These are phyloP conservation scores for Purshia tridentata DNA, from an alignment of 306 rosid species.

Conservation along the genomic window DNA sequence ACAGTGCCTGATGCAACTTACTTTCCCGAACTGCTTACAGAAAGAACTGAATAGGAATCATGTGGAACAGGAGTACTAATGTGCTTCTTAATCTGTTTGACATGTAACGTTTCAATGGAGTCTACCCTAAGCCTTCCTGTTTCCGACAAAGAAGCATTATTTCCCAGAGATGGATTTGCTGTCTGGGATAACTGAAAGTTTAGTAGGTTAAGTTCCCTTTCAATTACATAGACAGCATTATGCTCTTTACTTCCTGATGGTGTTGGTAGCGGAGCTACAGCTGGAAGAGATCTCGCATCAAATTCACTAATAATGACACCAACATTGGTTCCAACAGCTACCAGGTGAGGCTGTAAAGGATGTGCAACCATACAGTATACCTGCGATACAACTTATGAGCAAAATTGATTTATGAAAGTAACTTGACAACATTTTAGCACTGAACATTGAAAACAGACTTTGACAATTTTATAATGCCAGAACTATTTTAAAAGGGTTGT, in stretches of 20 bases:
- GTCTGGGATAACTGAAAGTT: slow-evolving; percentile 89
- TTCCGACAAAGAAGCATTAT: slow-evolving; percentile 81
- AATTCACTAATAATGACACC: slow-evolving; percentile 94
- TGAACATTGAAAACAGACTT: background rate
- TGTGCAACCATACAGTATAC: slow-evolving; percentile 97
- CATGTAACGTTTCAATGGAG: slow-evolving; percentile 64
- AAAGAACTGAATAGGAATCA: slow-evolving; percentile 94
- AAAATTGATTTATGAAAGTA: slow-evolving; percentile 5
- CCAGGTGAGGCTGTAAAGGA: slow-evolving; percentile 93
- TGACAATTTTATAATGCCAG: background rate
- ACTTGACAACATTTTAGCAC: background rate
- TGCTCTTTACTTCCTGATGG: slow-evolving; percentile 87
- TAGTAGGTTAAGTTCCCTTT: slow-evolving; percentile 85
- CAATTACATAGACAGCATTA: slow-evolving; percentile 87
- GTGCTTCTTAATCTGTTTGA: slow-evolving; percentile 92
- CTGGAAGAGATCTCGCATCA: slow-evolving; percentile 96
- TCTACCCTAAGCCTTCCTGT: slow-evolving; percentile 87
- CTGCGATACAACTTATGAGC: slow-evolving; percentile 47
- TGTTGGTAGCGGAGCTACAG: slow-evolving; percentile 86
- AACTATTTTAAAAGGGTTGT: background rate
- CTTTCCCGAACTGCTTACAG: slow-evolving; percentile 99
- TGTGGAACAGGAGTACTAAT: slow-evolving; percentile 97
- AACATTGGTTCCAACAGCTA: slow-evolving; percentile 95
- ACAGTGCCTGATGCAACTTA: slow-evolving; percentile 44
- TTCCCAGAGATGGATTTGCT: slow-evolving; percentile 94